Evolutionary conservation across 2,329 filamentous ascomycete genomes (phyloP).

Genomic region (Emydomyces testavorans): DNA sequence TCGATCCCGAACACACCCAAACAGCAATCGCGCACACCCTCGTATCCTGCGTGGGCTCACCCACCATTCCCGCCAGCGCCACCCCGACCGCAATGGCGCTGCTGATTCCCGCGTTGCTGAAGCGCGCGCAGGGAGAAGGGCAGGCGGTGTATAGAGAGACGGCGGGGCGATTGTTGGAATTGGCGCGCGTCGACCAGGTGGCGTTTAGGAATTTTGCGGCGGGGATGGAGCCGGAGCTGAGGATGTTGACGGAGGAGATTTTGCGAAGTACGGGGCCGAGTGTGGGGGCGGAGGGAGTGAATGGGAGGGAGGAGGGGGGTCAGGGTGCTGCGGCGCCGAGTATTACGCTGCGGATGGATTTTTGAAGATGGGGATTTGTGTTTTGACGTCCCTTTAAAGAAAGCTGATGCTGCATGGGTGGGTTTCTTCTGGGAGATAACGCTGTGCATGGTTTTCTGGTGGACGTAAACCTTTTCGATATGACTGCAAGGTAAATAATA

Average conservation of each 20-base stretch:
- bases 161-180: conserved; percentile 62
- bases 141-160: conserved; percentile 55
- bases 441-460: too few species aligned
- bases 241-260: conserved; percentile 67
- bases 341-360: conserved; percentile 93
- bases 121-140: conserved; percentile 56
- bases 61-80: conserved; percentile 25
- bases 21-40: conserved; percentile 61
- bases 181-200: conserved; percentile 62
- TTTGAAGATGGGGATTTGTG: conserved; percentile 45
- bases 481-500: too few species aligned
- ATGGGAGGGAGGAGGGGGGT: conserved; percentile 23
- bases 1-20: conserved; percentile 64
- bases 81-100: conserved; percentile 53
- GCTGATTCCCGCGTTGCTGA: conserved; percentile 64
- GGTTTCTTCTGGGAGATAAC: too few species aligned
- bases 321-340: conserved; percentile 50
- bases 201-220: conserved; percentile 65
- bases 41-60: conserved; percentile 52
- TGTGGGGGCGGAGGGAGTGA: conserved; percentile 20
- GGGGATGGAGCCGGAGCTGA: conserved; percentile 58
- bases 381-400: too few species aligned
- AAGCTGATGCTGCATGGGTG: too few species aligned
- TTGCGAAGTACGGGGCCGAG: conserved; percentile 52
- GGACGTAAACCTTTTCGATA: too few species aligned